These are phyloP conservation scores for Lineolata rhizophorae DNA, from an alignment of 495 filamentous ascomycete genomes.

Conservation along the genomic window DNA sequence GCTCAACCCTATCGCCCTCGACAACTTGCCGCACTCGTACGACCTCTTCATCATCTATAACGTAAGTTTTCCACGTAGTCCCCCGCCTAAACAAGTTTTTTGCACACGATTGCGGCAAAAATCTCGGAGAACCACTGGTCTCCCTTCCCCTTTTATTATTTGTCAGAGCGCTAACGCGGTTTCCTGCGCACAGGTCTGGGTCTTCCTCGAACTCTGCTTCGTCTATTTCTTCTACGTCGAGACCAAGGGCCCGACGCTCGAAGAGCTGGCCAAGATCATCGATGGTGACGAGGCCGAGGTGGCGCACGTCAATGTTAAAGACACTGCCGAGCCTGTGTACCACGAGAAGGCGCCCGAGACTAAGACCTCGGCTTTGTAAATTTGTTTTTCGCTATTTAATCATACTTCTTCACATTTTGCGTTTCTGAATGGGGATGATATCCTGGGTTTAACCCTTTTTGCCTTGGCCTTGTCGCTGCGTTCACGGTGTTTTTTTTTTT, in stretches of 20 bases:
- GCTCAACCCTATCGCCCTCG: constrained; percentile 20
- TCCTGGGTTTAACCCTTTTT: too few relatives aligned
- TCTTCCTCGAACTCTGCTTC: constrained; percentile 11
- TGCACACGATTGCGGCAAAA: too few relatives aligned
- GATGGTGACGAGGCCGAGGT: constrained; percentile 18
- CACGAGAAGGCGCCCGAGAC: too few relatives aligned
- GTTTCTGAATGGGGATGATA: too few relatives aligned
- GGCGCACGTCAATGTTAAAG: constrained; percentile 7
- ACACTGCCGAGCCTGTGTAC: background rate
- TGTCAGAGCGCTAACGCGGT: background rate
- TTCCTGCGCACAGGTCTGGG: constrained; percentile 8
- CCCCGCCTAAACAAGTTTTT: too few relatives aligned
- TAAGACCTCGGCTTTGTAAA: too few relatives aligned
- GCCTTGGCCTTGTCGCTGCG: too few relatives aligned
- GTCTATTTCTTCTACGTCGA: constrained; percentile 50
- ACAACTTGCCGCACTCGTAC: constrained; percentile 10
- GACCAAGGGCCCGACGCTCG: constrained; percentile 43
- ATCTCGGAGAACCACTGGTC: too few relatives aligned
- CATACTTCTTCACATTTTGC: too few relatives aligned
- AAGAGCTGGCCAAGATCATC: constrained; percentile 48
- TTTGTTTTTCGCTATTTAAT: too few relatives aligned
- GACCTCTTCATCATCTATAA: constrained; percentile 14
- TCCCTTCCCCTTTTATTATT: too few relatives aligned
- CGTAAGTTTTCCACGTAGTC: constrained; percentile 13
- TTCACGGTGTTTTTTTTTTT: too few relatives aligned